Percentiles rank a stretch among this genome's conserved stretches.
These are phyloP conservation scores for Claviceps capensis DNA, from an alignment of 2,329 filamentous ascomycete genomes.

Conservation along the genomic window DNA sequence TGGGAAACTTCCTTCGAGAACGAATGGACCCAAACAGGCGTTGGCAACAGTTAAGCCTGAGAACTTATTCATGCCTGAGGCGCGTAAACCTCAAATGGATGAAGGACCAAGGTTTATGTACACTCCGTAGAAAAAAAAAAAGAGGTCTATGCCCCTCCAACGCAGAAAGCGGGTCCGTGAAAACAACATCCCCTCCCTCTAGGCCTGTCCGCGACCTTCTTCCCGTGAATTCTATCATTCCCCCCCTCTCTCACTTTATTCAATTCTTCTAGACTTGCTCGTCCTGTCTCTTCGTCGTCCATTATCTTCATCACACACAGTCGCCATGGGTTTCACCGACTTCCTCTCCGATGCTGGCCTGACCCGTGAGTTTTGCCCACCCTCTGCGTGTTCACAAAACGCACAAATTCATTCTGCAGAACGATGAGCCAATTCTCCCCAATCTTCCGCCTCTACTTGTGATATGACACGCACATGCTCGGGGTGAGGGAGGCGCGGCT, in stretches of 20 bases:
- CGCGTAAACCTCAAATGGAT: not conserved
- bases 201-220: not conserved
- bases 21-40: too few species aligned
- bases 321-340: conserved; percentile 53
- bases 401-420: not conserved
- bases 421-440: too few species aligned
- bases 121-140: conserved; percentile 1
- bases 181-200: conserved; percentile 4
- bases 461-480: too few species aligned
- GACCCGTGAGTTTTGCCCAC: conserved; percentile 11
- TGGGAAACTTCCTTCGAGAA: too few species aligned
- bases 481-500: not conserved
- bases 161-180: conserved; percentile 2
- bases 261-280: not conserved
- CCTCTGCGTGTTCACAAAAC: not conserved
- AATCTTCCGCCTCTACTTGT: too few species aligned
- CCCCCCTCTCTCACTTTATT: not conserved
- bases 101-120: not conserved
- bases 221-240: not conserved
- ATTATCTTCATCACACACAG: not conserved
- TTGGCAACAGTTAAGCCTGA: too few species aligned
- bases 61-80: not conserved
- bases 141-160: conserved; percentile 5
- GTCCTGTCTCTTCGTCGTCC: not conserved
- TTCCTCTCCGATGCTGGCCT: conserved; percentile 49